phyloP scores from a whole-genome alignment of 139 green algal genomes.

The Zygnema cylindricum region DNA sequence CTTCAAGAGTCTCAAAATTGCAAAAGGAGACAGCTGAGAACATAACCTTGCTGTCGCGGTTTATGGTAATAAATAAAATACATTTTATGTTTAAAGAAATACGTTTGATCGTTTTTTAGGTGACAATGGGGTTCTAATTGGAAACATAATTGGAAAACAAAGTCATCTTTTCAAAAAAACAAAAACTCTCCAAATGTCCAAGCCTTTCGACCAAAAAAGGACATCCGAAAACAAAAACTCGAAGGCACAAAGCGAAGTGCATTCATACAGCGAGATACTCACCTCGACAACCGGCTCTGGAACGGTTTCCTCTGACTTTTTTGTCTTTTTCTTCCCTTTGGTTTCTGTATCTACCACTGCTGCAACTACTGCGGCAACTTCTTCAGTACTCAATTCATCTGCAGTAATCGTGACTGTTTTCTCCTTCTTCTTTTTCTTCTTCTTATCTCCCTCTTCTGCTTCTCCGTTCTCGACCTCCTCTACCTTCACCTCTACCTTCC shows the following conservation, averaged over 20 bases:
- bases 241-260: background rate
- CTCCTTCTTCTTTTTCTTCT: slow-evolving; percentile 65
- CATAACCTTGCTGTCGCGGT: too few relatives aligned
- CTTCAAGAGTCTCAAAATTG: too few relatives aligned
- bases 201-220: too few relatives aligned
- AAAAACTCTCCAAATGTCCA: too few relatives aligned
- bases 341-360: slow-evolving; percentile 53
- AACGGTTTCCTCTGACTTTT: slow-evolving; percentile 18
- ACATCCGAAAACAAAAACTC: too few relatives aligned
- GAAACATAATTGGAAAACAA: too few relatives aligned
- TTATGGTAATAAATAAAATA: too few relatives aligned
- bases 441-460: slow-evolving; percentile 76
- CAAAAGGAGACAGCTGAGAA: too few relatives aligned
- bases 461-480: slow-evolving; percentile 47
- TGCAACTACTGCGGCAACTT: slow-evolving; percentile 2
- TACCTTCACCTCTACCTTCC: slow-evolving; percentile 68
- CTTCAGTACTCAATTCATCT: background rate
- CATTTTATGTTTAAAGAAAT: too few relatives aligned
- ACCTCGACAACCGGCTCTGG: slow-evolving; percentile 31
- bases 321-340: slow-evolving; percentile 48
- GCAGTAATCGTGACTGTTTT: slow-evolving; percentile 55
- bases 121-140: too few relatives aligned
- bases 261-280: slow-evolving; percentile 48
- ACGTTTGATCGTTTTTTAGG: too few relatives aligned
- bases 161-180: too few relatives aligned